Conservation (phyloP, 1,284 basidiomycete species). For the Dichomitus squalens region DNA sequence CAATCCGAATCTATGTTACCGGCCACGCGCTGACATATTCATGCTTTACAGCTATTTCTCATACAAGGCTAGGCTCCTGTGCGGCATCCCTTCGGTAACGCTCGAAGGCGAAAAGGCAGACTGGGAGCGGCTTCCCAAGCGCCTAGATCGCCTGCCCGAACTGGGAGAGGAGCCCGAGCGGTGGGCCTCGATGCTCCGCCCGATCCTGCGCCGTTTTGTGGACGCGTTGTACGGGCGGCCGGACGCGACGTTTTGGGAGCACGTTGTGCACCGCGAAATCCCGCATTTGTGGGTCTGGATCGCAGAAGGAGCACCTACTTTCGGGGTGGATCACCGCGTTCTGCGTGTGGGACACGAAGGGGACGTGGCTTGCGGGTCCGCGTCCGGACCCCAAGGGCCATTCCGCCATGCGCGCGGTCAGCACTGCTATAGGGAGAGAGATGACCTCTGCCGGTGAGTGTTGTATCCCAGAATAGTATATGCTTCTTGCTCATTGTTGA, state of each 20-base stretch:
- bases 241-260: conserved; percentile 40
- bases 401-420: too few species aligned
- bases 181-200: conserved; percentile 40
- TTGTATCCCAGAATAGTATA: too few species aligned
- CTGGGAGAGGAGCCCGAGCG: conserved; percentile 36
- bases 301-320: too few species aligned
- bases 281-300: conserved; percentile 24
- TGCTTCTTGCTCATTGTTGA: too few species aligned
- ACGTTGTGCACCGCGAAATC: conserved; percentile 25
- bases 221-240: conserved; percentile 36
- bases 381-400: too few species aligned
- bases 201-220: conserved; percentile 39
- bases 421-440: too few species aligned
- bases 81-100: conserved; percentile 52
- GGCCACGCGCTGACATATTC: background rate
- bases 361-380: too few species aligned
- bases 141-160: conserved; percentile 38
- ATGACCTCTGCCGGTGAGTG: too few species aligned
- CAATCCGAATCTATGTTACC: too few species aligned
- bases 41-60: conserved; percentile 34
- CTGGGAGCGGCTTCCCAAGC: conserved; percentile 35
- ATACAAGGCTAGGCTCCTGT: conserved; percentile 34
- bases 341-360: conserved; percentile 41
- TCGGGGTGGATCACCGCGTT: conserved; percentile 44
- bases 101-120: conserved; percentile 44